These are phyloP conservation scores for Trichopus zeylanicus DNA, from an alignment of 116 monocot genomes.

Conservation along the genomic window DNA sequence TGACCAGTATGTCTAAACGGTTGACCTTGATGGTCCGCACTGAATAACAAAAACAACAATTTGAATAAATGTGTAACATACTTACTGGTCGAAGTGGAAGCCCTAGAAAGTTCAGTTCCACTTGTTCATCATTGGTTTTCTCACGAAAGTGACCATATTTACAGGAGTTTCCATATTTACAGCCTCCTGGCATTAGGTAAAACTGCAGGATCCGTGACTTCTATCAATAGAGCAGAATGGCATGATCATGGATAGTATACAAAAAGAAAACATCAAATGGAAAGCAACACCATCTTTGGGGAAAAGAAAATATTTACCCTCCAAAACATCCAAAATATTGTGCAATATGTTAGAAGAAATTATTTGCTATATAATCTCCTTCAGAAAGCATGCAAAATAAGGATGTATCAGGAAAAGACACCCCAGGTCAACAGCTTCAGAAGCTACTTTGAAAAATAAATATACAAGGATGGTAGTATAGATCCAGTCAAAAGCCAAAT, in stretches of 20 bases:
- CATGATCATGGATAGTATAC: neutral
- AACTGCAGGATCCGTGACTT: slow-evolving; percentile 12
- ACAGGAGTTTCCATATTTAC: slow-evolving; percentile 27
- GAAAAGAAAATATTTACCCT: neutral
- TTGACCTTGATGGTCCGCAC: no score
- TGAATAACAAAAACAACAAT: neutral
- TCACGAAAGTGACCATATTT: slow-evolving; percentile 14
- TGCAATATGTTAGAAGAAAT: neutral
- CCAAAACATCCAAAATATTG: neutral
- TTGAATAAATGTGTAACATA: neutral
- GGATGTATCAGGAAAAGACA: no score
- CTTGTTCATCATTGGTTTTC: slow-evolving; percentile 2
- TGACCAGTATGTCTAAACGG: no score
- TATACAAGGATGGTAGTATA: no score
- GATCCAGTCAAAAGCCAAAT: no score
- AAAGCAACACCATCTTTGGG: neutral
- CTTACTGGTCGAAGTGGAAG: slow-evolving; percentile 45
- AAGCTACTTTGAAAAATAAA: no score
- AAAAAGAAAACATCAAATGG: neutral
- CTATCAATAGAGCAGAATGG: neutral
- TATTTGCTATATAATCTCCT: neutral
- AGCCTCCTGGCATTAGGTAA: slow-evolving; percentile 23
- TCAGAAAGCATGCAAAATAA: neutral
- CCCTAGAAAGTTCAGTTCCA: slow-evolving; percentile 41
- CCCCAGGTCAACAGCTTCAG: no score